Base-by-base conservation (phyloP, 208 protist species). In the Herpetomonas samuelpessoai region DNA sequence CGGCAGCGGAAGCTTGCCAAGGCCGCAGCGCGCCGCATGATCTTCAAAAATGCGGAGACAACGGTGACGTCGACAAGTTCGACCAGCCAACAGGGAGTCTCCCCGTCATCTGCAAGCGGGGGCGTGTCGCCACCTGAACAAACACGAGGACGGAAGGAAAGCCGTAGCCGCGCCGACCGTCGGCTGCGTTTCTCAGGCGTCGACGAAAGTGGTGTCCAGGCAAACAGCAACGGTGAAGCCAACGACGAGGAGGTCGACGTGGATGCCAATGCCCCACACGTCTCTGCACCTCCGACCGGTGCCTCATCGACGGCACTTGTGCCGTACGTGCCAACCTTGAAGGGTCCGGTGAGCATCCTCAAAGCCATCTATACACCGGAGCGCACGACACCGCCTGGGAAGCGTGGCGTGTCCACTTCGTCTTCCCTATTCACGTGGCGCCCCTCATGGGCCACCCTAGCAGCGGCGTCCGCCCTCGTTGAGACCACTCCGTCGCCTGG, bases 321-420 rank as follows among this genome's bases (percentile, higher is more conserved):
- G 6, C 35, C 35, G 35, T 41, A 41, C 35, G 35, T 14, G 35
- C 35, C 35, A 14, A 41, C 35, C 9, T 14, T 41, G 35, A 6
- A 14, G 9, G 35, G 35, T 14, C 35, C 35, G 35, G 35, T 41
- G 9, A 41, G 35, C 14, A 14, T 14, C 14, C 35, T 41, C 9
- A 41, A 41, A 41, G 9, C 9, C 9, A 41, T 41, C 14, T 41
- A 41, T 14, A 14, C 35, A 41, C 7, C 46, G 24, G 21, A 46
- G 2, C n/a, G n/a, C n/a, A 55, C 58, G 21, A 44, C 35, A 4
- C 16, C 35, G 1, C 58, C 1, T 31, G 58, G 55, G 53, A 38
- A 46, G 14, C 46, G 7, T 6, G 10, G 7, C 12, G n/a, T n/a
- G n/a, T n/a, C n/a, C n/a, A n/a, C n/a, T n/a, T n/a, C n/a, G n/a